These are phyloP conservation scores for Claviceps purpurea DNA, from an alignment of 2,329 filamentous ascomycete genomes.

Conservation along the genomic window DNA sequence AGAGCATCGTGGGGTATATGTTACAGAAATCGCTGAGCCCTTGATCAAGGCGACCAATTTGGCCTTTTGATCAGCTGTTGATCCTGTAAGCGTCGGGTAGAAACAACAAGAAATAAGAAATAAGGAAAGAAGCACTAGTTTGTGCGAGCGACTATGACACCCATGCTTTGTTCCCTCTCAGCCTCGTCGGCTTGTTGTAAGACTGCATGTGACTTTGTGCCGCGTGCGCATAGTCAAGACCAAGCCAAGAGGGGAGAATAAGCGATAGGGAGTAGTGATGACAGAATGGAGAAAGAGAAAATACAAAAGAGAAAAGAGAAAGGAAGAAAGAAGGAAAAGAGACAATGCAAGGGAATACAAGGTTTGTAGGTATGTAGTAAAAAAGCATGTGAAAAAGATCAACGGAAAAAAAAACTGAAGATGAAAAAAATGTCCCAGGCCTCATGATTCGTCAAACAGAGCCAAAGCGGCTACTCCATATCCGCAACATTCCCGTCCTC, in stretches of 20 bases:
- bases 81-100: too few relatives aligned
- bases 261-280: too few relatives aligned
- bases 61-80: too few relatives aligned
- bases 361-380: neutral
- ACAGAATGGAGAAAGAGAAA: neutral
- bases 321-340: neutral
- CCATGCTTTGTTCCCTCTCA: too few relatives aligned
- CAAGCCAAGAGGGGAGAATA: too few relatives aligned
- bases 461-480: neutral
- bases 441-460: neutral
- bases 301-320: neutral
- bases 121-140: too few relatives aligned
- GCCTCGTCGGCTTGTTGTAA: too few relatives aligned
- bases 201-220: too few relatives aligned
- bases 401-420: neutral
- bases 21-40: neutral
- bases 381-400: neutral
- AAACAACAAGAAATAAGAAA: too few relatives aligned
- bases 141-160: too few relatives aligned
- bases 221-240: too few relatives aligned
- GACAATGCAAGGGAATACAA: neutral
- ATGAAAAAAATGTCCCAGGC: neutral
- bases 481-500: neutral
- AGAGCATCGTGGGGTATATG: neutral
- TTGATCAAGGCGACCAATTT: too few relatives aligned